Percentiles rank a stretch among this genome's conserved stretches.
phyloP scores from a whole-genome alignment of 2,329 filamentous ascomycete species.

The Camillea tinctor region DNA sequence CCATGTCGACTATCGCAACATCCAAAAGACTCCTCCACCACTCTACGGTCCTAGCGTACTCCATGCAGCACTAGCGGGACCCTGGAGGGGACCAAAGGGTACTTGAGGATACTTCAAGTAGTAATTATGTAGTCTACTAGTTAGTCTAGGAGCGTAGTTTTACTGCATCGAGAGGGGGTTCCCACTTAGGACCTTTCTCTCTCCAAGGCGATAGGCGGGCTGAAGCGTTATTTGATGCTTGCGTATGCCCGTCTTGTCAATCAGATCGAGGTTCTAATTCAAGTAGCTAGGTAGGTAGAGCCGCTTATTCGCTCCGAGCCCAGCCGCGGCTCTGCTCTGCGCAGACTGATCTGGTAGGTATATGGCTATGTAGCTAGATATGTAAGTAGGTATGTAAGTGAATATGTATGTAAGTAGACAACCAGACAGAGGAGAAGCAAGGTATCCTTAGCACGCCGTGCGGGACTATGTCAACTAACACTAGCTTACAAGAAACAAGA shows the following conservation, averaged over 20 bases:
- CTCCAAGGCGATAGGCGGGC: conserved; percentile 4
- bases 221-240: not conserved
- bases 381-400: too few species aligned
- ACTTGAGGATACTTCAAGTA: conserved; percentile 26
- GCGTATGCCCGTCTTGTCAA: not conserved
- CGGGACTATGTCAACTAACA: not conserved
- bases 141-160: conserved; percentile 9
- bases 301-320: not conserved
- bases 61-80: conserved; percentile 23
- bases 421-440: not conserved
- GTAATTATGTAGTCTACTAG: conserved; percentile 12
- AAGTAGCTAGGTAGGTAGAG: not conserved
- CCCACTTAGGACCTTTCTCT: conserved; percentile 10
- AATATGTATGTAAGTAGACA: too few species aligned
- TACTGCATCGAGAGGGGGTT: conserved; percentile 5
- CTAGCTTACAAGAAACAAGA: not conserved
- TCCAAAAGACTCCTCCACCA: conserved; percentile 24
- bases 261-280: not conserved
- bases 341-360: not conserved
- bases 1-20: conserved; percentile 25
- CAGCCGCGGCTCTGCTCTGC: not conserved
- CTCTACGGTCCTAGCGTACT: conserved; percentile 25
- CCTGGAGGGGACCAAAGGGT: conserved; percentile 20
- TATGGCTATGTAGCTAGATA: too few species aligned
- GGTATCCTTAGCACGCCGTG: not conserved